Evolutionary conservation across 495 filamentous ascomycete genomes (phyloP), one percentile per base, ranked within the genome.

Genomic region (Cudoniella acicularis): DNA sequence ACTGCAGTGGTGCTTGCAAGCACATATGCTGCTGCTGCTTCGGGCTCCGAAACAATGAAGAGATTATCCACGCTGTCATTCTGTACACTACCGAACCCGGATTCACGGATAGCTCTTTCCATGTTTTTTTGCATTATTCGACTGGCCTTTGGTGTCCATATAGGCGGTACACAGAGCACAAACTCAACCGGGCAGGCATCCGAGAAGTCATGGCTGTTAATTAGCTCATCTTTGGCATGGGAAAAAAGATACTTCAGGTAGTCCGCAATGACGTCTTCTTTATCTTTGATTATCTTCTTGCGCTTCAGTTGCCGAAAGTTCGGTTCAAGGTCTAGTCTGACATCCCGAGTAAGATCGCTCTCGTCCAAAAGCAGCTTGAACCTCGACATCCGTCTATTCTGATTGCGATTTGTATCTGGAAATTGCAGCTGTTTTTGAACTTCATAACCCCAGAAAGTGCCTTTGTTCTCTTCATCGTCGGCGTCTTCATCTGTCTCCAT

Each of bases 31-130:
- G 69, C 67, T 4, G 69, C 69, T 40, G 69, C 69, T 63, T 70
- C 69, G 46, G 69, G 67, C 48, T 70, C 69, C 22, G 69, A 64
- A 11, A 70, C 56, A 40, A 70, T 65, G 59, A 69, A 70, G 27
- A 72, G 51, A 47, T 64, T 57, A 21, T 64, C 57, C 11, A 64
- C 54, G 22, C 24, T 61, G n/a, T 50, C 41, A 47, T 64, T 57
- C n/a, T 64, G 54, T 8, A 64, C 54, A 21, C 24, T 61, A 16
- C 50, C 51, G 26, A 72, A 65, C 1, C 60, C 63, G 27, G 58
- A 48, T 36, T 53, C 50, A 17, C 43, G 36, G 50, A 69, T 65
- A 27, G 70, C 70, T n/a, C 42, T 57, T 11, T 59, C 51, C 68
- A 72, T 56, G 1, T 67, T 64, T 21, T 24, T 56, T 47, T 72